Percentiles rank a stretch among this genome's conserved stretches.
Evolutionary conservation across 768 basidiomycete species (phyloP).

Genomic region (Calocybe cyanea): DNA sequence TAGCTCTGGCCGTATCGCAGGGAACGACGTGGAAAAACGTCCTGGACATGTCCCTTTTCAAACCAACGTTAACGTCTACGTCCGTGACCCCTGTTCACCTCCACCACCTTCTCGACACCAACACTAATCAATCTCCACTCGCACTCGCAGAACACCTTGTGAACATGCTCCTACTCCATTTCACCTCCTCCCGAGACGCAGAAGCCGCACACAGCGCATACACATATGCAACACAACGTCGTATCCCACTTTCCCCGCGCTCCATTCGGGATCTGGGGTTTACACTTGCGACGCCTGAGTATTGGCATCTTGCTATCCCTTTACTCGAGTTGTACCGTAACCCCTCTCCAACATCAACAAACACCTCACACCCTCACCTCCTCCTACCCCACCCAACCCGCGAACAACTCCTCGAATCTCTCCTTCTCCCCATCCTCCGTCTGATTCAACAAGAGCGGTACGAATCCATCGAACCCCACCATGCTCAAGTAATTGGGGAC

Average conservation of each 20-base stretch:
- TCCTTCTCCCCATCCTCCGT: constrained; percentile 36
- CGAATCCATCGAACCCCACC: constrained; percentile 22
- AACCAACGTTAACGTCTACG: no score
- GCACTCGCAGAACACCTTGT: no score
- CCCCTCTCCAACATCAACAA: no score
- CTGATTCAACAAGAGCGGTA: constrained; percentile 31
- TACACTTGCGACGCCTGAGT: constrained; percentile 25
- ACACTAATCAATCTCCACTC: no score
- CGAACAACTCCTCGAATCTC: background rate
- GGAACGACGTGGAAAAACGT: constrained; percentile 25
- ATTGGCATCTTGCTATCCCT: constrained; percentile 27
- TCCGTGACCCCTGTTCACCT: no score
- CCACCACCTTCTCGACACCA: no score
- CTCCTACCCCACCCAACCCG: no score
- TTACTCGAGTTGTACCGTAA: no score
- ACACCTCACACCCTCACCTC: no score
- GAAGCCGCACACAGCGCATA: constrained; percentile 30
- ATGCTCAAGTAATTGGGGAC: constrained; percentile 31
- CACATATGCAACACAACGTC: constrained; percentile 21
- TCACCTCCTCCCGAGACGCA: constrained; percentile 22
- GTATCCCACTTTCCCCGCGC: constrained; percentile 19
- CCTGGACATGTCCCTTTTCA: constrained; percentile 18
- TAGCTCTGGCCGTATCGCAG: constrained; percentile 24
- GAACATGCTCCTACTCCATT: constrained; percentile 15
- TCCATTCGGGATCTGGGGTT: constrained; percentile 28